These are phyloP conservation scores for Fusarium sp. DNA, from an alignment of 2,329 filamentous ascomycete species.

Conservation along the genomic window DNA sequence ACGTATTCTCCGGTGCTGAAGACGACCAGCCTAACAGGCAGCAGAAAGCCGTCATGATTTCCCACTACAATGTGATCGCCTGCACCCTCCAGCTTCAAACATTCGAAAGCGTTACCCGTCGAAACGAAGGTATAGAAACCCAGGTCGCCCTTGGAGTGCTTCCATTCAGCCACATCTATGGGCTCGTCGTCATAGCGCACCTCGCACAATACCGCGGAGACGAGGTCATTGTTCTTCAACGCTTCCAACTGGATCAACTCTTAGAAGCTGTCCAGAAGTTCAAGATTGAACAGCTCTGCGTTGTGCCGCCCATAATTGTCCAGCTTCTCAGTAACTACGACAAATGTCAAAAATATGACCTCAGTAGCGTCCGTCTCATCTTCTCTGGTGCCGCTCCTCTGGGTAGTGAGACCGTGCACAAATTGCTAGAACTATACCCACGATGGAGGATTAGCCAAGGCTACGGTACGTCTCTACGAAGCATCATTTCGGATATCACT, in stretches of 20 bases:
- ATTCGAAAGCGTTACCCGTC: constrained; percentile 58
- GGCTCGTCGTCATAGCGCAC: constrained; percentile 80
- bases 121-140: constrained; percentile 55
- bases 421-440: constrained; percentile 75
- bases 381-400: constrained; percentile 74
- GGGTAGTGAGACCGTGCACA: constrained; percentile 77
- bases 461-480: constrained; percentile 69
- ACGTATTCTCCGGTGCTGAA: constrained; percentile 22
- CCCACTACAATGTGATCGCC: constrained; percentile 83
- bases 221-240: constrained; percentile 79
- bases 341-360: constrained; percentile 33
- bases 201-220: constrained; percentile 79
- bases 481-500: neutral
- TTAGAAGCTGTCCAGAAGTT: constrained; percentile 55
- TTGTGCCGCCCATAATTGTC: constrained; percentile 39
- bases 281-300: constrained; percentile 35
- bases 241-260: constrained; percentile 79
- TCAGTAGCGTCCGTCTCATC: constrained; percentile 27
- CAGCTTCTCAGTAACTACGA: constrained; percentile 22
- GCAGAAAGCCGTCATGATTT: constrained; percentile 88
- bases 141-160: constrained; percentile 75
- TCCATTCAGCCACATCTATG: constrained; percentile 88
- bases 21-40: neutral
- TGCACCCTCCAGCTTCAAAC: constrained; percentile 76
- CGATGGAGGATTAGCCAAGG: constrained; percentile 78